Percentiles rank a stretch among this genome's conserved stretches.
Evolutionary conservation across 108 stramenopile species (phyloP).

Genomic region (Cyclotella baltica): DNA sequence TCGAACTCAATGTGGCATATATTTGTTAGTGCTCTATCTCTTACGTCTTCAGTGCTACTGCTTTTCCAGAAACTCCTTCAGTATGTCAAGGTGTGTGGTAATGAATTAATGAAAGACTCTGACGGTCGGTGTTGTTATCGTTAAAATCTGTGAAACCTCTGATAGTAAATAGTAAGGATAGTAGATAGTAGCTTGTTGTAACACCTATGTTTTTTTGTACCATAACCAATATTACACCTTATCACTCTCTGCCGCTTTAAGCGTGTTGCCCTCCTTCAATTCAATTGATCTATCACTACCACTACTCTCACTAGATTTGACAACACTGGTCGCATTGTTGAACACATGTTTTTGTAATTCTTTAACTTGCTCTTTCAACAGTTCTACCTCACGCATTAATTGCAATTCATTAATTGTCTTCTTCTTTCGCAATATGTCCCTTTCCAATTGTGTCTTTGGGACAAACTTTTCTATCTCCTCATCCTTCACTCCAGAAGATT

Average conservation of each 20-base stretch:
- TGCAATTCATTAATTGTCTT: constrained; percentile 12
- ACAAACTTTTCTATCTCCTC: constrained; percentile 27
- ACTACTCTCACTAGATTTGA: not conserved
- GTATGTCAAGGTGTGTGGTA: no score
- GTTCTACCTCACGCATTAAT: constrained; percentile 16
- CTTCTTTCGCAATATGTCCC: constrained; percentile 10
- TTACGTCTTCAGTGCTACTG: no score
- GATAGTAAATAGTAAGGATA: no score
- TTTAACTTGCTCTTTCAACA: constrained; percentile 21
- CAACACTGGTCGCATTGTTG: not conserved
- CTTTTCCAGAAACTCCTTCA: no score
- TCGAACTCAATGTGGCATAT: no score
- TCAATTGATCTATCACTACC: not conserved
- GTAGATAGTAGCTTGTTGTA: no score
- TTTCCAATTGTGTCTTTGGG: constrained; percentile 20
- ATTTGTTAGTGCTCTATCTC: no score
- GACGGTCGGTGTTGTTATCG: no score
- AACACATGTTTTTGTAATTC: constrained; percentile 10
- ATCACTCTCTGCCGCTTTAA: not conserved
- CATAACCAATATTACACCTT: no score
- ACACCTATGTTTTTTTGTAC: no score
- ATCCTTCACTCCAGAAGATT: constrained; percentile 14
- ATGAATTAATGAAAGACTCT: no score
- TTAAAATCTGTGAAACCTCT: no score
- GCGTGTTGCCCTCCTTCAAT: not conserved